Conservation (phyloP, 495 filamentous ascomycete species). For the Pseudoneurospora amorphoporcata region DNA sequence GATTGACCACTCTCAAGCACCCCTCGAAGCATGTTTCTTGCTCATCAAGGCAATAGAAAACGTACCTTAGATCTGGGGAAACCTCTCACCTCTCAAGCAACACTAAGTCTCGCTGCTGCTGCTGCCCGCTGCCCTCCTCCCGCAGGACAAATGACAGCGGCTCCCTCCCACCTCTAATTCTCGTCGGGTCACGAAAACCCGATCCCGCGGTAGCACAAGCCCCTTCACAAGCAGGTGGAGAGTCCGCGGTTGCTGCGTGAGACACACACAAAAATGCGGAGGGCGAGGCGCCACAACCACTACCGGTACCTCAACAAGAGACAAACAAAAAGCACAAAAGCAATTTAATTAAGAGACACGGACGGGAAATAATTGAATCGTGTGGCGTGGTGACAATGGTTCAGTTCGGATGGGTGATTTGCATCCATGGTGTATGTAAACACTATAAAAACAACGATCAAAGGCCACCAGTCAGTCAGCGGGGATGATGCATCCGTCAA, state of each 20-base stretch:
- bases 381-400: background rate
- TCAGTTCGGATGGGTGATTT: background rate
- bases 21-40: too few species aligned
- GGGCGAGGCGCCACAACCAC: background rate
- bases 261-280: background rate
- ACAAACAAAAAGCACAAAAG: background rate
- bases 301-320: background rate
- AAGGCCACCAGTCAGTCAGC: too few species aligned
- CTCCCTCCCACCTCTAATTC: background rate
- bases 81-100: background rate
- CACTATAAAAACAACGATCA: background rate
- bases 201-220: background rate
- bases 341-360: background rate
- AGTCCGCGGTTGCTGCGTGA: background rate
- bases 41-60: too few species aligned
- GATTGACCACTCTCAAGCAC: too few species aligned
- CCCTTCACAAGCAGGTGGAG: background rate
- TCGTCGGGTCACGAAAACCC: background rate
- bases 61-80: background rate
- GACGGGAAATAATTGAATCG: background rate
- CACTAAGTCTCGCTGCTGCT: background rate
- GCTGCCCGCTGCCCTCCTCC: background rate
- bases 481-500: background rate
- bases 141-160: background rate
- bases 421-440: background rate